These are phyloP conservation scores for Vitis hybrid DNA, from an alignment of 177 flowering plant genomes.

Conservation along the genomic window DNA sequence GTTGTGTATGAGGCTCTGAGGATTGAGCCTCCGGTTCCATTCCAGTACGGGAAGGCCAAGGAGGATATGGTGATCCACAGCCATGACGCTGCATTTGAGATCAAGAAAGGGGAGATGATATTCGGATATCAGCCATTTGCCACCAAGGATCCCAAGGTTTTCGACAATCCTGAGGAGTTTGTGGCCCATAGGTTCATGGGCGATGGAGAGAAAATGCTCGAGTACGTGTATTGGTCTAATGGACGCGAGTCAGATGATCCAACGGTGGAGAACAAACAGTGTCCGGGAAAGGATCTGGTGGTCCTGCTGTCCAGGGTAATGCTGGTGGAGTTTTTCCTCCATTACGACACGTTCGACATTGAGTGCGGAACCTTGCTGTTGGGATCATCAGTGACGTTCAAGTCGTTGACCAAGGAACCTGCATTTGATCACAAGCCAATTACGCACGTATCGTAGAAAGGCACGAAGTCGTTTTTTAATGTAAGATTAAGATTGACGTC, in stretches of 20 bases:
- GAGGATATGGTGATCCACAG: no score
- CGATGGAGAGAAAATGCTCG: constrained; percentile 46
- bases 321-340: constrained; percentile 48
- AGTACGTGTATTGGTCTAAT: constrained; percentile 60
- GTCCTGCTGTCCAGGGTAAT: constrained; percentile 43
- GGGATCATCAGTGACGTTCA: constrained; percentile 28
- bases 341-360: constrained; percentile 42
- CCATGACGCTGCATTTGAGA: not conserved
- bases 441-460: no score
- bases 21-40: constrained; percentile 53
- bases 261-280: constrained; percentile 49
- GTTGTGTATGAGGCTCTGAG: constrained; percentile 52
- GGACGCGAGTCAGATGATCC: constrained; percentile 51
- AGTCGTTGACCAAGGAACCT: constrained; percentile 20
- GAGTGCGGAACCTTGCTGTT: constrained; percentile 9
- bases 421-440: no score
- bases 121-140: constrained; percentile 5
- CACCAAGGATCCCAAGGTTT: constrained; percentile 49
- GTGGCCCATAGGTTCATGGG: constrained; percentile 51
- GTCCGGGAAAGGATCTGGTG: constrained; percentile 65
- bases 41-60: constrained; percentile 26
- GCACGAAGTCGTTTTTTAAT: no score
- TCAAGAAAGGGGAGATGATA: no score
- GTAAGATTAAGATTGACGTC: no score
- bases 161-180: constrained; percentile 49